Percentiles rank a stretch among this genome's conserved stretches.
Conservation (phyloP, 23 red algal genomes). For the Gracilaria domingensis region DNA sequence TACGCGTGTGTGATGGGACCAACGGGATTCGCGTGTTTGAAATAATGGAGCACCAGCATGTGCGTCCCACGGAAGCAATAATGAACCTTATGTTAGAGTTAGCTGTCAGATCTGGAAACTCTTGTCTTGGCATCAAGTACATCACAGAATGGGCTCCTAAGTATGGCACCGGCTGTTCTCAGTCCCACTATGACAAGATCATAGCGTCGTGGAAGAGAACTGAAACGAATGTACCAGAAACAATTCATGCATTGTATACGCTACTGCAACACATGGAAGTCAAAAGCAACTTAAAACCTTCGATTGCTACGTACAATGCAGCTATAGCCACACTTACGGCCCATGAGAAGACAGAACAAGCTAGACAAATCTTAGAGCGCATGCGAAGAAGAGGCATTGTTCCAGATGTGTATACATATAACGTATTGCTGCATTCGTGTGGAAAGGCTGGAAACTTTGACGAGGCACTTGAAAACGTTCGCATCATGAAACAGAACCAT, state of each 20-base stretch:
- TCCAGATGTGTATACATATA: slow-evolving; percentile 64
- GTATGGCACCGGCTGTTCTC: not conserved
- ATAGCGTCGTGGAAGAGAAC: slow-evolving; percentile 28
- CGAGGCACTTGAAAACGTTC: slow-evolving; percentile 28
- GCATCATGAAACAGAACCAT: slow-evolving; percentile 42
- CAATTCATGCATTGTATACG: not conserved
- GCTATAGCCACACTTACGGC: slow-evolving; percentile 15
- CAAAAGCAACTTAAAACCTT: not conserved
- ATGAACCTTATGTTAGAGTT: slow-evolving; percentile 50
- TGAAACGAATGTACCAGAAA: not conserved
- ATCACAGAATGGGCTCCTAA: slow-evolving; percentile 38
- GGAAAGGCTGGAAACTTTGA: slow-evolving; percentile 26
- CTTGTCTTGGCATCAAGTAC: slow-evolving; percentile 27
- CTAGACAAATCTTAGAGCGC: slow-evolving; percentile 3
- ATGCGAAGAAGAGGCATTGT: slow-evolving; percentile 28
- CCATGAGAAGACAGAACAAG: not conserved
- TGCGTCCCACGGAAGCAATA: slow-evolving; percentile 21
- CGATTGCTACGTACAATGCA: slow-evolving; percentile 31
- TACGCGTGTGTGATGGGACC: slow-evolving; percentile 23
- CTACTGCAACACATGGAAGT: slow-evolving; percentile 28
- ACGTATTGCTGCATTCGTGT: slow-evolving; percentile 46
- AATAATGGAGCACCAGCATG: slow-evolving; percentile 1
- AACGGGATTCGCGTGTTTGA: slow-evolving; percentile 19
- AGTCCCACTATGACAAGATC: not conserved
- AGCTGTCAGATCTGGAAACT: slow-evolving; percentile 25